These are phyloP conservation scores for Emmonsiellopsis sp. DNA, from an alignment of 2,329 filamentous ascomycete species.

Conservation along the genomic window DNA sequence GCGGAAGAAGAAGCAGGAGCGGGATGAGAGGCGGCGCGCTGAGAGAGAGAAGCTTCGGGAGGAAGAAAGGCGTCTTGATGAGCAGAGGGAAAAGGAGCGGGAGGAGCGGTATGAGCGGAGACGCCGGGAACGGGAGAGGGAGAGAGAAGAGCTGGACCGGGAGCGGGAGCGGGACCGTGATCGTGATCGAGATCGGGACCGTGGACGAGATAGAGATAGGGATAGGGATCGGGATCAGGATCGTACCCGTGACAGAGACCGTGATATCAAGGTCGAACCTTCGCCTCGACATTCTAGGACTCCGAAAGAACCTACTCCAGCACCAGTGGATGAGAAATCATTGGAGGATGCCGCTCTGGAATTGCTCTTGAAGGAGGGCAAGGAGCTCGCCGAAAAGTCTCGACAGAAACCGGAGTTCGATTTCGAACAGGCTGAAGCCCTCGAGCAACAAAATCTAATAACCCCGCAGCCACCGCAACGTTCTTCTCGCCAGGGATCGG, in stretches of 20 bases:
- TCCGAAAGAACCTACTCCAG: slow-evolving; percentile 24
- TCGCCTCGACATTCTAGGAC: slow-evolving; percentile 10
- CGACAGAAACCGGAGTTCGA: slow-evolving; percentile 44
- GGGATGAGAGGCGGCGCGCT: slow-evolving; percentile 40
- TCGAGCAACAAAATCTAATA: slow-evolving; percentile 20
- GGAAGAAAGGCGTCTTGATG: slow-evolving; percentile 44
- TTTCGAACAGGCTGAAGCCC: slow-evolving; percentile 37
- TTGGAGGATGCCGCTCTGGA: slow-evolving; percentile 48
- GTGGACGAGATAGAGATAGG: slow-evolving; percentile 26
- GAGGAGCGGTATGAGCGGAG: slow-evolving; percentile 38
- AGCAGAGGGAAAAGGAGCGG: slow-evolving; percentile 44
- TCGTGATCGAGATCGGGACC: slow-evolving; percentile 23
- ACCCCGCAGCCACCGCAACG: neutral
- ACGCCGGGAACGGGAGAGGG: slow-evolving; percentile 29
- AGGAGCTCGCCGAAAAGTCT: slow-evolving; percentile 45
- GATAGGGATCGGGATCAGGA: slow-evolving; percentile 25
- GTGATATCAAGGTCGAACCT: neutral
- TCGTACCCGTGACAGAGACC: slow-evolving; percentile 24
- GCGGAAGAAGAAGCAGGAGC: slow-evolving; percentile 42
- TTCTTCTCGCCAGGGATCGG: neutral
- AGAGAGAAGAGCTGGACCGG: slow-evolving; percentile 20
- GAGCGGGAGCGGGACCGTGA: slow-evolving; percentile 20
- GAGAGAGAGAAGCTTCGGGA: slow-evolving; percentile 43
- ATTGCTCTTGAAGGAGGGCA: slow-evolving; percentile 45
- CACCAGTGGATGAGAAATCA: slow-evolving; percentile 43